A percentile compares a stretch with the other conserved stretches of the same genome.
Conservation (phyloP, 768 basidiomycete species). For the Auricularia sp. region DNA sequence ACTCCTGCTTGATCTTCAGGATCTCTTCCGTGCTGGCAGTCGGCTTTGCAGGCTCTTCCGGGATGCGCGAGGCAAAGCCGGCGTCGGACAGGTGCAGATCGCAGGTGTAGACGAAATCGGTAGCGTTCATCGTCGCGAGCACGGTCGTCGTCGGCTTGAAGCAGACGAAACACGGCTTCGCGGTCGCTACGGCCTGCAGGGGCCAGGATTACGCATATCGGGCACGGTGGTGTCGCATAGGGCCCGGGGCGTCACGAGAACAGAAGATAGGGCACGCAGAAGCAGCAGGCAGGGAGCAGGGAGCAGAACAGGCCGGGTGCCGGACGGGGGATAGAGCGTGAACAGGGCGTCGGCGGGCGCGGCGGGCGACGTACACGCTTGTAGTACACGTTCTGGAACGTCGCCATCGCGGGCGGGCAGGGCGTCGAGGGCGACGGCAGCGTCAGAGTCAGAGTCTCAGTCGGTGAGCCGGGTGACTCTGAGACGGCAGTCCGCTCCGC, state of each 20-base stretch:
- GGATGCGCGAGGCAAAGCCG: conserved; percentile 56
- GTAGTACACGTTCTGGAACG: conserved; percentile 67
- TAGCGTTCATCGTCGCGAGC: conserved; percentile 71
- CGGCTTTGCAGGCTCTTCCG: conserved; percentile 19
- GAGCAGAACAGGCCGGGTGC: not conserved
- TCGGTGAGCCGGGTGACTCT: not conserved
- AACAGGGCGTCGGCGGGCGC: not conserved
- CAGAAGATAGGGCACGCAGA: not conserved
- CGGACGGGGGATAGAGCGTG: not conserved
- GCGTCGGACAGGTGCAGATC: conserved; percentile 68
- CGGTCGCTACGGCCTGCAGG: conserved; percentile 61
- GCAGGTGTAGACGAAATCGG: conserved; percentile 84
- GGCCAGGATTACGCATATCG: not conserved
- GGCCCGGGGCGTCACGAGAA: not conserved
- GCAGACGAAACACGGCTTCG: conserved; percentile 72
- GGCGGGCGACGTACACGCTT: conserved; percentile 54
- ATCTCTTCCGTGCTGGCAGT: conserved; percentile 57
- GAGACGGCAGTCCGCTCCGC: not conserved
- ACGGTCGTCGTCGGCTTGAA: conserved; percentile 73
- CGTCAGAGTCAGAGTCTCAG: no score
- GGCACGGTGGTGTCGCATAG: not conserved
- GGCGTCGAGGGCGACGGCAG: not conserved
- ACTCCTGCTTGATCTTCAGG: conserved; percentile 66
- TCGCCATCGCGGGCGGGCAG: conserved; percentile 10
- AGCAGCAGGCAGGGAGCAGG: not conserved